These are phyloP conservation scores for Malassezia sympodialis DNA, from an alignment of 1,284 basidiomycete species.

Conservation along the genomic window DNA sequence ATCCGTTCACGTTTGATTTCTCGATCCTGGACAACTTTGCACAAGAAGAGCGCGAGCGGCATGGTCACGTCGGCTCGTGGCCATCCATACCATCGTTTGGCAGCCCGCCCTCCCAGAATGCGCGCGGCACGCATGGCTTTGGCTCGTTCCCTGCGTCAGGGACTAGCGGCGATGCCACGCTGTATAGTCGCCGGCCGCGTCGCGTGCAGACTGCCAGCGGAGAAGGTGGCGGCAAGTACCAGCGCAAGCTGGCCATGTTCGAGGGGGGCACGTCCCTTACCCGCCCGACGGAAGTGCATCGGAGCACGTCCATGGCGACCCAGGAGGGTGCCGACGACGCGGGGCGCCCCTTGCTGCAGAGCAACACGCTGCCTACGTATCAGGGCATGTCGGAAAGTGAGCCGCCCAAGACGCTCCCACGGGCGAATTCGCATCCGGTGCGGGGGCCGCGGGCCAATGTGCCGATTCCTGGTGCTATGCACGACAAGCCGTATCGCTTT, in stretches of 20 bases:
- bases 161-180: constrained; percentile 39
- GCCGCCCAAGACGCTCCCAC: background rate
- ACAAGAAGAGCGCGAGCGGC: constrained; percentile 33
- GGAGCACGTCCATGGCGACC: background rate
- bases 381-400: background rate
- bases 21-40: constrained; percentile 37
- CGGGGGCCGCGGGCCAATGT: background rate
- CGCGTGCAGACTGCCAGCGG: constrained; percentile 22
- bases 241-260: constrained; percentile 82
- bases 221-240: constrained; percentile 48
- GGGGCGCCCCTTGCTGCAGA: constrained; percentile 5
- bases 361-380: constrained; percentile 7
- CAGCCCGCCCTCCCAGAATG: background rate
- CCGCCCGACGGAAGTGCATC: background rate
- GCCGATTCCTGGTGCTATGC: constrained; percentile 9
- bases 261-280: constrained; percentile 55
- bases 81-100: constrained; percentile 14
- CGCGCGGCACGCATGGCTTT: background rate
- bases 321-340: background rate
- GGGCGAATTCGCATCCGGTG: constrained; percentile 2
- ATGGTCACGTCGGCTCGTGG: constrained; percentile 21
- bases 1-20: constrained; percentile 44
- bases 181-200: constrained; percentile 42
- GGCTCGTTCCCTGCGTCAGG: constrained; percentile 13
- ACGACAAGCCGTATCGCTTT: constrained; percentile 74